Base-by-base conservation (phyloP, 2,329 filamentous ascomycete genomes). In the Xylariomycetidae sp. region DNA sequence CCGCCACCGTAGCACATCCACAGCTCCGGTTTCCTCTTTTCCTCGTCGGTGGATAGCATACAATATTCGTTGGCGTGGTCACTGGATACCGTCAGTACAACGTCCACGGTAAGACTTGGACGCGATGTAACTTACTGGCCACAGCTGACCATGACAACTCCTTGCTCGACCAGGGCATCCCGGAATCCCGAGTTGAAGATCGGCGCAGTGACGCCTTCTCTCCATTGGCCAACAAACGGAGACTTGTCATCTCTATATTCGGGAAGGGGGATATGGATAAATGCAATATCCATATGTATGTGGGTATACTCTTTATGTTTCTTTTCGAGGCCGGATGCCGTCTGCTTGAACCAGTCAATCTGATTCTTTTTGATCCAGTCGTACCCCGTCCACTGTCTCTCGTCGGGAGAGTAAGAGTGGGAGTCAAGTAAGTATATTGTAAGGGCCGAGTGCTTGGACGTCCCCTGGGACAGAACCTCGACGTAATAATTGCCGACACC, bases 1-100 rank as follows among this genome's bases (percentile, higher is more conserved):
- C 85, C 92, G 19, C 92, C 92, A 7, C 81, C 90, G 59, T 96
- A 96, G 67, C 92, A 98, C 89, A 98, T 95, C 92, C 92, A 98
- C 3, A 96, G 65, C 19, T 82, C 74, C 0, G 83, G 80, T 30
- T 71, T 70, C n/a, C 68, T 60, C 15, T 64, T 64, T 19, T 67
- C 59, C 25, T 72, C 61, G 32, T 73, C 60, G 4, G 66, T 59
- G 2, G 73, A 79, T 7, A 95, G 71, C 43, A 85, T 80, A 59
- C 92, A 98, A 59, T 95, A 96, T 54, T 98, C 92, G 56, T 98
- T 98, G 45, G 84, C 90, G 55, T 98, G 92, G 54, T 98, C 92
- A 57, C 81, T 85, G 28, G 10, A 20, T 26, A 2, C 40, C 6
- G 25, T 46, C 38, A 48, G 42, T 15, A 25, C 12, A 27, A 13